phyloP scores from a whole-genome alignment of 2,329 filamentous ascomycete species.

The Curvularia hawaiiensis region DNA sequence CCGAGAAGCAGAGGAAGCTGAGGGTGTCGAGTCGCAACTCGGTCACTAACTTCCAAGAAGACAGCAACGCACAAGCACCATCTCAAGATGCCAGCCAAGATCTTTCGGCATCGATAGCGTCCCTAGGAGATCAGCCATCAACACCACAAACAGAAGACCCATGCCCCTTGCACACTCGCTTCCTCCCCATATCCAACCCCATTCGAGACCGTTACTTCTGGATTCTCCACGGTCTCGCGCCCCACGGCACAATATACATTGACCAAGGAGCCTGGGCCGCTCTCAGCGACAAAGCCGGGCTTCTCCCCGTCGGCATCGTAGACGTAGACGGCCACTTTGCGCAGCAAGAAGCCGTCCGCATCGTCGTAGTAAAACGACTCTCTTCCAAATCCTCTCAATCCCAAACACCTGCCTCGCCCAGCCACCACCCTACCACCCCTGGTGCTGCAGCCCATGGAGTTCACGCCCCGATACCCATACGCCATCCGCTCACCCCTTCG shows the following conservation, averaged over 20 bases:
- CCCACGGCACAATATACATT: slow-evolving; percentile 90
- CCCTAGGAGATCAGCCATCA: slow-evolving; percentile 39
- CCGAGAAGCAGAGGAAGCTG: slow-evolving; percentile 65
- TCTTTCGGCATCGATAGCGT: slow-evolving; percentile 28
- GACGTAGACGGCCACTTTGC: slow-evolving; percentile 87
- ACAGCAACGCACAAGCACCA: slow-evolving; percentile 28
- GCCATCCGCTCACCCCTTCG: slow-evolving; percentile 20
- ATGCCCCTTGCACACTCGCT: slow-evolving; percentile 82
- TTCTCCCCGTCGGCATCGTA: slow-evolving; percentile 89
- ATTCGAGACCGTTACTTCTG: slow-evolving; percentile 56
- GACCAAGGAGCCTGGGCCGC: slow-evolving; percentile 87
- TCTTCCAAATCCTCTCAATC: slow-evolving; percentile 8
- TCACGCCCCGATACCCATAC: slow-evolving; percentile 26
- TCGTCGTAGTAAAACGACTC: slow-evolving; percentile 75
- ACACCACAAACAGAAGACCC: slow-evolving; percentile 34
- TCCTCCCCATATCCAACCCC: slow-evolving; percentile 66
- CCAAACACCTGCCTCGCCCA: slow-evolving; percentile 2
- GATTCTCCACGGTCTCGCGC: slow-evolving; percentile 89
- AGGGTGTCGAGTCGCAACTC: slow-evolving; percentile 37
- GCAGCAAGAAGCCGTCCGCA: slow-evolving; percentile 87
- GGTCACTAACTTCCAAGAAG: slow-evolving; percentile 38
- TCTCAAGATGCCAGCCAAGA: slow-evolving; percentile 27
- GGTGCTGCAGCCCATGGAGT: slow-evolving; percentile 24
- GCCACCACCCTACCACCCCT: slow-evolving; percentile 17
- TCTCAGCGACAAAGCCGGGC: slow-evolving; percentile 79